Conservation (phyloP, 768 basidiomycete species). For the Pleurotus sapidus region DNA sequence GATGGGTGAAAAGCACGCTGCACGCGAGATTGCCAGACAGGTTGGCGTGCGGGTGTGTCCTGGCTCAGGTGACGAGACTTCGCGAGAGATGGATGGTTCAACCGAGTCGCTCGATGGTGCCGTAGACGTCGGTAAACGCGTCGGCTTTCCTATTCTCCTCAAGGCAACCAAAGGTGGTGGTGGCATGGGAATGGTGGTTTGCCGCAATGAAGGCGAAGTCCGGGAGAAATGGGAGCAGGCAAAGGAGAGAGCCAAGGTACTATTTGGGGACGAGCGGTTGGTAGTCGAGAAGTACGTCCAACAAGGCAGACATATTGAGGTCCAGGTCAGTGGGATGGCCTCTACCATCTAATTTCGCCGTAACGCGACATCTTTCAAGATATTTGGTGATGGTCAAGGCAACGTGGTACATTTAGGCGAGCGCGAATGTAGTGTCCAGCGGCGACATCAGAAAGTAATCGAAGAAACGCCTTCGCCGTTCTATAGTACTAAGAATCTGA, state of each 20-base stretch:
- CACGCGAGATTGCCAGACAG: slow-evolving; percentile 38
- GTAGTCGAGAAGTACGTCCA: slow-evolving; percentile 62
- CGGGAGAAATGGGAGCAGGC: slow-evolving; percentile 29
- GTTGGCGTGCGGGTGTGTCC: slow-evolving; percentile 55
- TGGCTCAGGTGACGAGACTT: slow-evolving; percentile 51
- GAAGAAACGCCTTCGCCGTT: slow-evolving; percentile 71
- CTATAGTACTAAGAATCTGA: slow-evolving; percentile 18
- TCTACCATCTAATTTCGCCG: too few species aligned
- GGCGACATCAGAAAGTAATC: slow-evolving; percentile 71
- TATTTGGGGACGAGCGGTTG: slow-evolving; percentile 49
- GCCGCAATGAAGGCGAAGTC: slow-evolving; percentile 38
- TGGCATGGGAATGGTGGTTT: slow-evolving; percentile 64
- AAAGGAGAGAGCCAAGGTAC: slow-evolving; percentile 39
- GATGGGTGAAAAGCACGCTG: slow-evolving; percentile 67
- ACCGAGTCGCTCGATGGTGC: slow-evolving; percentile 39
- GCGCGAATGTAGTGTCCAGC: slow-evolving; percentile 67
- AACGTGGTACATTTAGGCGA: slow-evolving; percentile 64
- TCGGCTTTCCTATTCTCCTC: slow-evolving; percentile 63
- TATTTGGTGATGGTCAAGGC: slow-evolving; percentile 64
- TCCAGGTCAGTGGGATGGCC: slow-evolving; percentile 39
- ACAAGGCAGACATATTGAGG: slow-evolving; percentile 59
- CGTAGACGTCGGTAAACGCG: slow-evolving; percentile 28
- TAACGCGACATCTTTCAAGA: slow-evolving; percentile 25
- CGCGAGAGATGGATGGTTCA: slow-evolving; percentile 41
- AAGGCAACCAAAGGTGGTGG: slow-evolving; percentile 72